Conservation (phyloP, 352 stramenopile genomes). For the Blastocystis sp. region DNA sequence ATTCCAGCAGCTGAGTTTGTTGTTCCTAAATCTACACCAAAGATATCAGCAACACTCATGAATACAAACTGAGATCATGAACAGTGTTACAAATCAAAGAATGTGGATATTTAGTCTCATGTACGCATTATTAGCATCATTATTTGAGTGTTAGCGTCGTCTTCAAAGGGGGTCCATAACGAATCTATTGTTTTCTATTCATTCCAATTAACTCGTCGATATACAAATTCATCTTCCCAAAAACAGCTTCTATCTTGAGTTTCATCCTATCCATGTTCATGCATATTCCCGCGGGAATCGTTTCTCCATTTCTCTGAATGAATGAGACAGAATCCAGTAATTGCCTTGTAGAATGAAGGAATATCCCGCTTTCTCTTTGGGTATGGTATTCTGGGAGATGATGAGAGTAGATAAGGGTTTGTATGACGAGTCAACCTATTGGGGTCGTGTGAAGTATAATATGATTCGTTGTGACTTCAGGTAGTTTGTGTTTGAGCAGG, state of each 20-base stretch:
- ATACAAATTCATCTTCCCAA: too few species aligned
- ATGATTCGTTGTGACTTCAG: conserved; percentile 53
- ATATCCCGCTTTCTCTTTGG: conserved; percentile 30
- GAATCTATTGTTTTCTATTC: too few species aligned
- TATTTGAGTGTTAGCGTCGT: too few species aligned
- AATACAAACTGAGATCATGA: not conserved
- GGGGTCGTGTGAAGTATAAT: conserved; percentile 62
- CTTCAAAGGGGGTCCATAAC: too few species aligned
- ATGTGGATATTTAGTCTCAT: too few species aligned
- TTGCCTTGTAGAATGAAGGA: conserved; percentile 1
- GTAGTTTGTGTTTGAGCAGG: not conserved
- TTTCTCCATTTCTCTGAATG: conserved; percentile 17
- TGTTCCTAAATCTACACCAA: conserved; percentile 61
- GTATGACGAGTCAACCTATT: conserved; percentile 62
- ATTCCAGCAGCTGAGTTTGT: conserved; percentile 37
- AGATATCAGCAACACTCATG: not conserved
- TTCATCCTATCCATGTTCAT: too few species aligned
- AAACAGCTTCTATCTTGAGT: too few species aligned
- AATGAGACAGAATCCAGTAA: not conserved
- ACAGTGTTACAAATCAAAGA: not conserved
- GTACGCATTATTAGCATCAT: too few species aligned
- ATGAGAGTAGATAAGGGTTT: conserved; percentile 21
- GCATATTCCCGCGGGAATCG: not conserved
- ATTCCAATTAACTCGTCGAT: too few species aligned
- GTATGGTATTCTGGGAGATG: not conserved